Percentiles rank a stretch among this genome's conserved stretches.
These are phyloP conservation scores for Sporothrix mexicana DNA, from an alignment of 2,329 filamentous ascomycete genomes.

Conservation along the genomic window DNA sequence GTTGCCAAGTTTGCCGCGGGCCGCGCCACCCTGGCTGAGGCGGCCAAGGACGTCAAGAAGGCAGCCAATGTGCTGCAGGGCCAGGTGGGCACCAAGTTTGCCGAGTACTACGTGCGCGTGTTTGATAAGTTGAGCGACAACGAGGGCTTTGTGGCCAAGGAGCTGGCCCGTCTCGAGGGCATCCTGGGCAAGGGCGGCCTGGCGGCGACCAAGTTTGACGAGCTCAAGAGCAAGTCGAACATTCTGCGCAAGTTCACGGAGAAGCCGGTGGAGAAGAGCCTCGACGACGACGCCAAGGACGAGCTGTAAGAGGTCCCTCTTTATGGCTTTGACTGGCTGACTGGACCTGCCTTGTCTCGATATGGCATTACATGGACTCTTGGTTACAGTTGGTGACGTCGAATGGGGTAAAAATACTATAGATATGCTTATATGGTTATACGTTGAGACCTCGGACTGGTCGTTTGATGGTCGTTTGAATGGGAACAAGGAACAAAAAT, in stretches of 20 bases:
- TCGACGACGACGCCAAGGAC: conserved; percentile 63
- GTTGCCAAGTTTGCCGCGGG: conserved; percentile 72
- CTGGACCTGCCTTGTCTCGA: background rate
- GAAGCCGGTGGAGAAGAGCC: conserved; percentile 61
- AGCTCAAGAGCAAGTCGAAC: conserved; percentile 85
- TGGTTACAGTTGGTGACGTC: background rate
- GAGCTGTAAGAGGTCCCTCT: conserved; percentile 65
- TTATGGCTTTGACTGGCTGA: background rate
- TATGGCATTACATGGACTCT: background rate
- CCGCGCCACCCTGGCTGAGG: conserved; percentile 65
- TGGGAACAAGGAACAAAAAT: background rate
- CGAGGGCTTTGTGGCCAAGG: conserved; percentile 81
- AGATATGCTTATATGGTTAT: conserved; percentile 15
- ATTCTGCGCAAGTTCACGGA: conserved; percentile 79
- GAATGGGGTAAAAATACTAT: conserved; percentile 40
- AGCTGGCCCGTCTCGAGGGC: conserved; percentile 78
- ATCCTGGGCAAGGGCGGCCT: conserved; percentile 87
- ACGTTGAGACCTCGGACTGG: background rate
- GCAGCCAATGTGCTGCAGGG: conserved; percentile 69
- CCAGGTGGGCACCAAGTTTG: conserved; percentile 72
- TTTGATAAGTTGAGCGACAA: conserved; percentile 83
- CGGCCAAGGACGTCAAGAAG: conserved; percentile 74
- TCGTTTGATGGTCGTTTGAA: too few species aligned
- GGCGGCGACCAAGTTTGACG: conserved; percentile 84
- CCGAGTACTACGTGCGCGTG: conserved; percentile 92